These are phyloP conservation scores for Eleusine indica DNA, from an alignment of 176 grass and related monocot species.

Conservation along the genomic window DNA sequence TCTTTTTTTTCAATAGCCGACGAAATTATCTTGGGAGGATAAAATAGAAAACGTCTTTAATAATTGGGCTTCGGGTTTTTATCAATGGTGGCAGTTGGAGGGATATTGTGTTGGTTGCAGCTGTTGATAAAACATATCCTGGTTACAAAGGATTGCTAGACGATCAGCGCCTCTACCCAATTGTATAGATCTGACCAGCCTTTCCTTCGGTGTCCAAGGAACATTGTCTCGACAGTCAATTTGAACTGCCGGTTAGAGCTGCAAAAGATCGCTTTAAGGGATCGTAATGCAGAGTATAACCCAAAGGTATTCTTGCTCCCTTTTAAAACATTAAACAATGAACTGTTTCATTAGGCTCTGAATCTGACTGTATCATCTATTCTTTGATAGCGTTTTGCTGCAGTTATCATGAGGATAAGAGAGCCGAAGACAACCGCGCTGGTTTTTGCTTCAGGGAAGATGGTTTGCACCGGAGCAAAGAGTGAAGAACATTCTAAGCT, in stretches of 20 bases:
- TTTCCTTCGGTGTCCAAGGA: conserved; percentile 49
- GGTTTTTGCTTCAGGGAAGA: conserved; percentile 88
- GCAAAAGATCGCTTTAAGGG: conserved; percentile 63
- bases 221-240: conserved; percentile 82
- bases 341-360: background rate
- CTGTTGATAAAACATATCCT: background rate
- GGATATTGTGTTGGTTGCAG: background rate
- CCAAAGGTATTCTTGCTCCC: conserved; percentile 59
- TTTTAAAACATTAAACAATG: background rate
- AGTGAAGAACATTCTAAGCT: conserved; percentile 69
- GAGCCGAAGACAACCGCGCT: conserved; percentile 86
- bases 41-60: no score
- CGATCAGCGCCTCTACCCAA: background rate
- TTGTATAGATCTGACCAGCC: background rate
- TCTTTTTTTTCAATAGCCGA: background rate
- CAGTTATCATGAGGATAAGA: conserved; percentile 93
- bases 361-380: conserved; percentile 14
- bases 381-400: conserved; percentile 68
- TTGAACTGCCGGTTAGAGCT: conserved; percentile 75
- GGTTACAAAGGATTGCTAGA: background rate
- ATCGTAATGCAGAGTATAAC: conserved; percentile 85
- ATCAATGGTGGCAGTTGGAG: background rate
- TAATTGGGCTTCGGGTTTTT: background rate
- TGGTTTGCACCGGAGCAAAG: conserved; percentile 90
- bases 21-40: background rate